Percentiles rank a stretch among this genome's conserved stretches.
Evolutionary conservation across 208 protist species (phyloP).

Genomic region (Crithidia sp.): DNA sequence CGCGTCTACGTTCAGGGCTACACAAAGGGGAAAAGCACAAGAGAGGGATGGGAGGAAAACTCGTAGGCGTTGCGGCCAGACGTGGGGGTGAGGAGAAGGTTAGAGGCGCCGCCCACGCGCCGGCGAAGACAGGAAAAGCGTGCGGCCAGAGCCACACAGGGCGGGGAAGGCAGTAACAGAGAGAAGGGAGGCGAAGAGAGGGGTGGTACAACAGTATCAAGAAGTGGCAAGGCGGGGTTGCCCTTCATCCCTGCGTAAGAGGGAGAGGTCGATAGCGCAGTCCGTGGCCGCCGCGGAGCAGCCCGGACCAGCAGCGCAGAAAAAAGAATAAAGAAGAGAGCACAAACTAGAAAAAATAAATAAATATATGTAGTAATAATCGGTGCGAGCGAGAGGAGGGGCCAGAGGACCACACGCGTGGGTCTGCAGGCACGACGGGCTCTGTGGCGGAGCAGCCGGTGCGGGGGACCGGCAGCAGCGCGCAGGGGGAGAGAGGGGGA

Average conservation of each 20-base stretch:
- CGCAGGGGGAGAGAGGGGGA: neutral
- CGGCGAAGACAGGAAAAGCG: too few relatives aligned
- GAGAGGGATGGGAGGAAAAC: too few relatives aligned
- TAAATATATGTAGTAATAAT: neutral
- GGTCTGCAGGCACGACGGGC: neutral
- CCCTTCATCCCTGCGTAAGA: neutral
- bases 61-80: too few relatives aligned
- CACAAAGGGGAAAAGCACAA: too few relatives aligned
- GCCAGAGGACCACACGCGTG: slow-evolving; percentile 7
- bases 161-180: neutral
- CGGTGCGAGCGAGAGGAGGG: neutral
- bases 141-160: neutral
- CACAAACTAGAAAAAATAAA: neutral
- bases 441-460: too few relatives aligned
- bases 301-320: neutral
- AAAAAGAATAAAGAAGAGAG: neutral
- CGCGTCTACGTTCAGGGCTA: too few relatives aligned
- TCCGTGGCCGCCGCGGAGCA: neutral
- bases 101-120: too few relatives aligned
- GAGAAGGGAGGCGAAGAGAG: neutral
- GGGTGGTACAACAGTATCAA: neutral
- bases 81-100: too few relatives aligned
- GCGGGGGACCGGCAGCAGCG: too few relatives aligned
- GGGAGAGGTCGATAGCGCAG: neutral
- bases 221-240: neutral